phyloP scores from a whole-genome alignment of 202 grass and related monocot genomes.

The Setaria viridis region DNA sequence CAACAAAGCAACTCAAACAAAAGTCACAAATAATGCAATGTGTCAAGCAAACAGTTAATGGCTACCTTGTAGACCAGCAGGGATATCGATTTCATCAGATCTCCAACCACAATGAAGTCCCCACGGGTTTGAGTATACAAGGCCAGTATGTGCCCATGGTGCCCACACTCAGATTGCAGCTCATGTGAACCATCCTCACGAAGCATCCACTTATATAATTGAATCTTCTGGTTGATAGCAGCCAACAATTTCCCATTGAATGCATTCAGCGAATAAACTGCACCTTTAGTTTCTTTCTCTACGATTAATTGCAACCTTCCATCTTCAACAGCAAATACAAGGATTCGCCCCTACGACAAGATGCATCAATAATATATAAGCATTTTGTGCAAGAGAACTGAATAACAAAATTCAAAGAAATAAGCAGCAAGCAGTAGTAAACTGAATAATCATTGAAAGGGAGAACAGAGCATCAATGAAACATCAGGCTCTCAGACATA shows the following conservation, averaged over 20 bases:
- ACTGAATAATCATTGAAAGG: not conserved
- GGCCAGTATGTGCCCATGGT: conserved; percentile 94
- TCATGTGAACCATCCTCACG: conserved; percentile 87
- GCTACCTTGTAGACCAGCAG: conserved; percentile 94
- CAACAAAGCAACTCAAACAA: not conserved
- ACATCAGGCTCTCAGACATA: conserved; percentile 32
- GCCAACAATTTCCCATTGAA: conserved; percentile 97
- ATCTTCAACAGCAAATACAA: conserved; percentile 95
- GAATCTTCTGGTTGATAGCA: conserved; percentile 99
- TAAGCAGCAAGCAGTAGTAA: not conserved
- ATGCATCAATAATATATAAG: conserved; percentile 23
- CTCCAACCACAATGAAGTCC: conserved; percentile 97
- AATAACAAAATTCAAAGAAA: not conserved
- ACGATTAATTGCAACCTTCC: conserved; percentile 85
- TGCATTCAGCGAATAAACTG: conserved; percentile 91
- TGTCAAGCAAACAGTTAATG: conserved; percentile 1
- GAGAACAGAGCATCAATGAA: not conserved
- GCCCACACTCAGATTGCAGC: conserved; percentile 90
- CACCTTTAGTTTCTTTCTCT: conserved; percentile 99
- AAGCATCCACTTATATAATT: conserved; percentile 86
- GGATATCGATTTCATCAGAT: conserved; percentile 98
- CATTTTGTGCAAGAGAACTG: conserved; percentile 9
- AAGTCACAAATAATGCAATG: not conserved
- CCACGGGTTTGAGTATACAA: conserved; percentile 95
- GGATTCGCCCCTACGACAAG: conserved; percentile 74